Evolutionary conservation across 2,329 filamentous ascomycete genomes (phyloP).

Genomic region (Alternaria consortialis): DNA sequence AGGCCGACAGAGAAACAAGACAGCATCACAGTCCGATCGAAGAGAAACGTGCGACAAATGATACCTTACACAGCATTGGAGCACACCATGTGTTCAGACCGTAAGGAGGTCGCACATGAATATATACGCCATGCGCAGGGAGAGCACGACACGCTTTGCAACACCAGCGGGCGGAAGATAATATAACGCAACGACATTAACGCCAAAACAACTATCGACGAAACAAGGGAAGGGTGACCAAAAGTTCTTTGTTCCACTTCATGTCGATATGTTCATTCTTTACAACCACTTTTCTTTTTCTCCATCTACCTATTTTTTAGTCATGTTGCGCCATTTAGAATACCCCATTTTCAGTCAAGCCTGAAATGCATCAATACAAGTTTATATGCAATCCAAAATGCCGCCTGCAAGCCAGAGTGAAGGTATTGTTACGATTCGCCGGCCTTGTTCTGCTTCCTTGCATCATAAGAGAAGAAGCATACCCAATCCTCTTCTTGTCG

Average conservation of each 20-base stretch:
- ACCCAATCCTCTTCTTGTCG: no score
- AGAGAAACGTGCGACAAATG: not conserved
- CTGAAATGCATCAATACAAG: slow-evolving; percentile 2
- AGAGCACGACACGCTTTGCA: not conserved
- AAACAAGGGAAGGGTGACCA: not conserved
- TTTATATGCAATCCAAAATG: not conserved
- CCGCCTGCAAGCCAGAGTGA: not conserved
- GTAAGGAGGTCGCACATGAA: not conserved
- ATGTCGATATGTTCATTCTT: slow-evolving; percentile 1
- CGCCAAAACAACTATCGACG: slow-evolving; percentile 14
- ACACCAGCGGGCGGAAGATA: not conserved
- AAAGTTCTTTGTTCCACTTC: not conserved
- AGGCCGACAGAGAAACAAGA: not conserved
- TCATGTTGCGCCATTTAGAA: slow-evolving; percentile 1
- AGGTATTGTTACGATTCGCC: not conserved
- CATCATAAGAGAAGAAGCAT: not conserved
- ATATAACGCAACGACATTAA: slow-evolving; percentile 16
- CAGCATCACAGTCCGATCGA: not conserved
- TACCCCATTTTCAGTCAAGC: not conserved
- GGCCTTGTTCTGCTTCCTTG: not conserved
- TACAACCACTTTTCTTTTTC: slow-evolving; percentile 1
- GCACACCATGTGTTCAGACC: not conserved
- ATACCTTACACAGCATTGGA: not conserved
- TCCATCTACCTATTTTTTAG: not conserved
- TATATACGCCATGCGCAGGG: not conserved